Evolutionary conservation across 73 alveolate genomes (phyloP).

Genomic region (Paramecium sonneborni): DNA sequence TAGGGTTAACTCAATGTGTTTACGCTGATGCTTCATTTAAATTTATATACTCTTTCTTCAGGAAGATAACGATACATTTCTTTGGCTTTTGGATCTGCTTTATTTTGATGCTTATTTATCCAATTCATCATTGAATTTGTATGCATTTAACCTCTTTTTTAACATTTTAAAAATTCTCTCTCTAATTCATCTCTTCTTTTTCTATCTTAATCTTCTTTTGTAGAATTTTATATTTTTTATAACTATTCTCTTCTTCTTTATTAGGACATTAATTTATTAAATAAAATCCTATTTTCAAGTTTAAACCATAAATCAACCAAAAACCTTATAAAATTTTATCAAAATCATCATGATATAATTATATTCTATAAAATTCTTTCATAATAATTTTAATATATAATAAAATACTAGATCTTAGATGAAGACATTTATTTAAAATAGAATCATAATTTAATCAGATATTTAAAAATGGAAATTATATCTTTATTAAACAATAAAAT

Average conservation of each 20-base stretch:
- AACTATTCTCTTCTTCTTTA: neutral
- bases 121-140: conserved; percentile 19
- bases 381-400: no score
- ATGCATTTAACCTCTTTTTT: conserved; percentile 34
- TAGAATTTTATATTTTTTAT: neutral
- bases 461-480: no score
- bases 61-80: conserved; percentile 46
- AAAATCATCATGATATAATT: neutral
- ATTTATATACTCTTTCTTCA: conserved; percentile 32
- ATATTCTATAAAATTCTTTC: no score
- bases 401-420: no score
- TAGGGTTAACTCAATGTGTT: conserved; percentile 20
- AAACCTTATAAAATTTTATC: neutral
- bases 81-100: conserved; percentile 14
- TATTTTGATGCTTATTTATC: conserved; percentile 1
- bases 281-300: neutral
- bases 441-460: no score
- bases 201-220: neutral
- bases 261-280: neutral
- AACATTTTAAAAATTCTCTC: conserved; percentile 2
- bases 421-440: no score
- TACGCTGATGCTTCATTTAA: conserved; percentile 19
- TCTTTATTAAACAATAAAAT: neutral
- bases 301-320: neutral
- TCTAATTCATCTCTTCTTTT: neutral